Conservation (phyloP, 1,284 basidiomycete genomes). For the Marasmius fiardii region DNA sequence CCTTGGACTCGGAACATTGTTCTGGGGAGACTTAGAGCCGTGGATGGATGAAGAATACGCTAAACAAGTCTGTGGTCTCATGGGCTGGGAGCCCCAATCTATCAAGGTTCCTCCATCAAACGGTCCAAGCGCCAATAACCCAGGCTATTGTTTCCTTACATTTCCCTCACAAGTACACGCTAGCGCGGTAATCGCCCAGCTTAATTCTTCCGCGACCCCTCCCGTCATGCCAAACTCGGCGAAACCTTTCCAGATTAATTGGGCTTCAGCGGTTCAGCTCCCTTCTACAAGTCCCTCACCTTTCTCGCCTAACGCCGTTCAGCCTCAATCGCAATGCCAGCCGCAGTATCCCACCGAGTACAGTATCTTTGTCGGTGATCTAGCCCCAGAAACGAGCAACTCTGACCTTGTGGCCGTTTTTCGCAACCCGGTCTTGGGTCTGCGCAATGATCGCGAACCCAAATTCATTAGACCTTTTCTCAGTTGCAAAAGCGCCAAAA, state of each 20-base stretch:
- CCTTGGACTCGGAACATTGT: slow-evolving; percentile 44
- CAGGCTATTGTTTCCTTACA: slow-evolving; percentile 84
- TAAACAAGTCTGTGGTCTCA: slow-evolving; percentile 73
- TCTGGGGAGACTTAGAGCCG: slow-evolving; percentile 81
- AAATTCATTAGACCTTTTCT: slow-evolving; percentile 83
- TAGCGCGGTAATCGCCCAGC: slow-evolving; percentile 66
- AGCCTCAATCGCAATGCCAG: slow-evolving; percentile 28
- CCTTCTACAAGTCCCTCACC: slow-evolving; percentile 35
- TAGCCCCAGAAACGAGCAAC: slow-evolving; percentile 87
- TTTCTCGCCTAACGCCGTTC: slow-evolving; percentile 29
- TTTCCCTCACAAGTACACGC: slow-evolving; percentile 75
- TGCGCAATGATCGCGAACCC: slow-evolving; percentile 76
- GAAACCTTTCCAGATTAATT: slow-evolving; percentile 74
- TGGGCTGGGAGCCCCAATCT: slow-evolving; percentile 73
- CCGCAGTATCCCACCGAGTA: slow-evolving; percentile 78
- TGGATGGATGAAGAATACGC: slow-evolving; percentile 94
- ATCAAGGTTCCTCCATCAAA: slow-evolving; percentile 69
- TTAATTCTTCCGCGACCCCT: slow-evolving; percentile 48
- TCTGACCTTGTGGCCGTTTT: slow-evolving; percentile 88
- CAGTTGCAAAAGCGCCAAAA: slow-evolving; percentile 91
- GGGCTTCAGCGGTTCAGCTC: slow-evolving; percentile 67
- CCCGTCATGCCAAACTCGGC: slow-evolving; percentile 77
- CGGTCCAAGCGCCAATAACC: slow-evolving; percentile 70
- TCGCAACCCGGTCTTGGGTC: slow-evolving; percentile 77
- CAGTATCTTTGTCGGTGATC: slow-evolving; percentile 88